Evolutionary conservation across 805 yeast genomes (phyloP).

Genomic region (Jamesozyma gamospora): DNA sequence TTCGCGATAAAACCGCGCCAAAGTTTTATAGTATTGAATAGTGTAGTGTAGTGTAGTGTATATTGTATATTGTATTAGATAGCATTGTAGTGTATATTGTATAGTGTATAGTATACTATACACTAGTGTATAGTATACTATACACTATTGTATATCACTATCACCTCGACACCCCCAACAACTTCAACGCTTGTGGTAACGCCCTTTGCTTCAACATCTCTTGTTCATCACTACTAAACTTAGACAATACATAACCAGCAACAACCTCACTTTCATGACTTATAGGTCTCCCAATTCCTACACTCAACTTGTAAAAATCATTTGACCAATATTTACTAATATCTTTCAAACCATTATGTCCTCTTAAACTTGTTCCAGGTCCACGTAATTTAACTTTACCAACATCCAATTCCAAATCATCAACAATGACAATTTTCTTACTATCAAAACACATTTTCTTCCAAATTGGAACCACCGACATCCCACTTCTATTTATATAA

Average conservation of each 20-base stretch:
- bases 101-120: too few relatives aligned
- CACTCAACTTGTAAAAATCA: conserved; percentile 50
- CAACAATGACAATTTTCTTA: conserved; percentile 57
- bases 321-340: conserved; percentile 36
- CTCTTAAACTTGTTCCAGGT: conserved; percentile 56
- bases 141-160: too few relatives aligned
- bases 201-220: not conserved
- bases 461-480: conserved; percentile 43
- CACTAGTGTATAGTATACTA: too few relatives aligned
- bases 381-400: conserved; percentile 59
- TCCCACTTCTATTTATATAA: conserved; percentile 66
- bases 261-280: conserved; percentile 36
- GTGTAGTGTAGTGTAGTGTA: too few relatives aligned
- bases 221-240: conserved; percentile 26
- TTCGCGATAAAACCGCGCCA: too few relatives aligned
- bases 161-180: not conserved
- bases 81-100: too few relatives aligned
- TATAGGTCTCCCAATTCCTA: conserved; percentile 60
- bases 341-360: conserved; percentile 75
- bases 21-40: too few relatives aligned
- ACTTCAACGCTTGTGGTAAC: not conserved
- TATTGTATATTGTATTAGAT: too few relatives aligned
- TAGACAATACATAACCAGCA: conserved; percentile 53
- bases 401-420: conserved; percentile 57
- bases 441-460: conserved; percentile 29